Percentiles rank a stretch among this genome's conserved stretches.
Conservation (phyloP, 495 filamentous ascomycete species). For the Daldinia caldariorum region DNA sequence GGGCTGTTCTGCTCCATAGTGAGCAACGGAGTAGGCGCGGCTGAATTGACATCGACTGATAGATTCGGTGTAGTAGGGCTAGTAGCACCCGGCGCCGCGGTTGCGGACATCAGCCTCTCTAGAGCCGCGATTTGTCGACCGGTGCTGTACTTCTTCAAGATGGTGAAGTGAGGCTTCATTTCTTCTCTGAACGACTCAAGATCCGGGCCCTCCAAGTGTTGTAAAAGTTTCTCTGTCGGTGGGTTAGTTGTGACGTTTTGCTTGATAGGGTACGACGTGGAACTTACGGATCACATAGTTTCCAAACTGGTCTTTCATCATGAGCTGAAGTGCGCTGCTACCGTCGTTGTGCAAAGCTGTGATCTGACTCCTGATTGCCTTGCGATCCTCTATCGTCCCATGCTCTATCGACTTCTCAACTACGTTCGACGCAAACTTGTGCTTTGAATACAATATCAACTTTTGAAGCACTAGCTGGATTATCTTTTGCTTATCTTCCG, state of each 20-base stretch:
- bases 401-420: conserved; percentile 92
- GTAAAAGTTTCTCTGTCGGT: conserved; percentile 78
- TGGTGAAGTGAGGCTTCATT: conserved; percentile 76
- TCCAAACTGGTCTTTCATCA: conserved; percentile 93
- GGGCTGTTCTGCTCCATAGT: conserved; percentile 73
- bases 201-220: conserved; percentile 71
- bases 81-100: conserved; percentile 31
- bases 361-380: conserved; percentile 74
- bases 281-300: conserved; percentile 97
- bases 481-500: conserved; percentile 77
- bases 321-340: conserved; percentile 70
- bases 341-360: conserved; percentile 68
- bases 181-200: conserved; percentile 72
- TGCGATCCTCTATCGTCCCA: conserved; percentile 74
- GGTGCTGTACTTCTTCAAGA: conserved; percentile 76
- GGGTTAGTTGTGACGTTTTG: conserved; percentile 30
- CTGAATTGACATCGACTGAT: conserved; percentile 61
- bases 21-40: conserved; percentile 65
- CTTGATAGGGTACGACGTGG: neutral
- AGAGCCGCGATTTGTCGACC: conserved; percentile 82
- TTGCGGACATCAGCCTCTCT: conserved; percentile 66
- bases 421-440: conserved; percentile 97
- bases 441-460: conserved; percentile 81
- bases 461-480: conserved; percentile 76
- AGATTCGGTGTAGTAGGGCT: conserved; percentile 49